A percentile compares a stretch with the other conserved stretches of the same genome.
Evolutionary conservation across 352 stramenopile species (phyloP).

Genomic region (Phytophthora fragariaefolia): DNA sequence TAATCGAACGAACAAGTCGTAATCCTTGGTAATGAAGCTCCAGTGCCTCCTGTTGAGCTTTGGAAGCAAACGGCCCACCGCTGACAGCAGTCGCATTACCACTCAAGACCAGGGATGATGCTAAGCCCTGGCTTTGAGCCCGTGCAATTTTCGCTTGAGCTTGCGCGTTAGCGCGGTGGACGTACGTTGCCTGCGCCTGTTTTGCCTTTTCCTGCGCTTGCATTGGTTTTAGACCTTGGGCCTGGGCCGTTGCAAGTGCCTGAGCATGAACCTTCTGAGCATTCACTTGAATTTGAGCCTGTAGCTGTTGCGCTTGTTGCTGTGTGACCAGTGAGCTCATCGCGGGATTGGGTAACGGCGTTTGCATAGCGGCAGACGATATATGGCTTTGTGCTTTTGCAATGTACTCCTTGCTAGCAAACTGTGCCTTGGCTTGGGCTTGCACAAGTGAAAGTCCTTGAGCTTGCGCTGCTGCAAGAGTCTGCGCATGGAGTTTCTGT

Average conservation of each 20-base stretch:
- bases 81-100: conserved; percentile 21
- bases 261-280: conserved; percentile 90
- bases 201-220: conserved; percentile 92
- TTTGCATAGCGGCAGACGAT: conserved; percentile 66
- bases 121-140: conserved; percentile 66
- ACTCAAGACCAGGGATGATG: conserved; percentile 41
- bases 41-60: conserved; percentile 87
- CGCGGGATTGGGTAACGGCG: conserved; percentile 50
- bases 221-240: conserved; percentile 84
- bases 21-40: conserved; percentile 96
- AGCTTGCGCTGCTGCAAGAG: conserved; percentile 79
- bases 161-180: conserved; percentile 87
- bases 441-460: conserved; percentile 88
- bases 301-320: conserved; percentile 86
- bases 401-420: conserved; percentile 91
- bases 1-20: conserved; percentile 91
- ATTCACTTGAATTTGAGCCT: conserved; percentile 91
- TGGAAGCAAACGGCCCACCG: conserved; percentile 68
- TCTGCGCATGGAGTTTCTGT: conserved; percentile 89
- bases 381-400: conserved; percentile 87
- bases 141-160: conserved; percentile 88
- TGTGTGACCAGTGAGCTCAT: conserved; percentile 70
- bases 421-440: conserved; percentile 87
- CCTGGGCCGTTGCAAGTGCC: conserved; percentile 85
- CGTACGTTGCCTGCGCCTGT: conserved; percentile 88